Base-by-base conservation (phyloP, 768 basidiomycete species). In the Lactarius deliciosus region DNA sequence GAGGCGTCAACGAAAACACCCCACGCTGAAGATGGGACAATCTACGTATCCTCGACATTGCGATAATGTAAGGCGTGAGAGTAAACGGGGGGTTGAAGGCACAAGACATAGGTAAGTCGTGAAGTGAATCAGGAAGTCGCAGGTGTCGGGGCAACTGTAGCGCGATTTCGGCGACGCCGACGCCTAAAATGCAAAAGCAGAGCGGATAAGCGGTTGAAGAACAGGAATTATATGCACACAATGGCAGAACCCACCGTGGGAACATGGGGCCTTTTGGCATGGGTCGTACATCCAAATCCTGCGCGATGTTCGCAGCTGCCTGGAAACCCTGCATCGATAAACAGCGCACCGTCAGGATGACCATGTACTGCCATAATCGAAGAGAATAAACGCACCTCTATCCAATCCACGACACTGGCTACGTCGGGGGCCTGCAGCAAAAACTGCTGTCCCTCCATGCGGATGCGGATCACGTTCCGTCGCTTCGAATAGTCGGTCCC, bases 371-470 rank as follows among this genome's bases (percentile, higher is more conserved):
- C 61, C 54, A 20, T 28, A 15, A 56, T 34, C 34, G 59, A 18
- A 54, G n/a, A 22, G 32, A 40, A 28, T 18, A 10, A 9, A 73
- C 80, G 64, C 71, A 94, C 93, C 87, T 99, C 96, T 68, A 99
- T 96, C 94, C 96, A 96, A 62, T 90, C 86, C 63, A 98, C 92
- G 1, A 98, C 96, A 32, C 87, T 86, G 54, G 86, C 82, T 45
- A 94, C 88, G 73, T 91, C 89, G 59, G 82, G 85, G 3, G 92
- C 92, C 77, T 99, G 96, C 71, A 99, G 72, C 71, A 99, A 79
- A 77, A 99, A 99, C 78, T 99, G 97, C 79, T 98, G 93, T 15
- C 96, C 97, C 75, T 97, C 94, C 69, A 94, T 79, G 64, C 96
- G 79, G 34, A 98, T 86, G 25, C 97, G 83, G 40, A 98, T 94